Base-by-base conservation (phyloP, 1,284 basidiomycete genomes). In the Neolentinus lepideus region DNA sequence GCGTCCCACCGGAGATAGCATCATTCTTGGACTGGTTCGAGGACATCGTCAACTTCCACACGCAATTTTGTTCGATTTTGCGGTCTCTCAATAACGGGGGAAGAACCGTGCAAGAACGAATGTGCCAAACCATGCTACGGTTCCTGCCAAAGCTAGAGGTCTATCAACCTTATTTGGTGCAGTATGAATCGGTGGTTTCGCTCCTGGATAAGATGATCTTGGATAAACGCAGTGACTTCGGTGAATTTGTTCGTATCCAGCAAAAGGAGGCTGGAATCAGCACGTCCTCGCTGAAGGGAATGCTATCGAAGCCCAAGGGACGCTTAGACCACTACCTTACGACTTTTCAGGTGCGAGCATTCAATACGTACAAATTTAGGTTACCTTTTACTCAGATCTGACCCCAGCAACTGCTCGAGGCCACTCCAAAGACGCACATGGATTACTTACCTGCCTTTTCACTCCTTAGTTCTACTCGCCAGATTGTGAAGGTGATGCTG, bases 11-110 rank as follows among this genome's bases (percentile, higher is more conserved):
- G 0, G 78, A 82, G 29, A 75, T 92, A 8, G 77, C 84, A 3
- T 78, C 83, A 16, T 74, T 94, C 26, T 84, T 95, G 59, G 91
- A 93, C 66, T 90, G 88, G 82, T 72, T 94, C 51, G 91, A 94
- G 62, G 88, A 90, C 60, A 90, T 96, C 58, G 74, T 86, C 12
- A 83, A 86, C 57, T 72, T 93, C 1, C 93, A 96, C 61, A 69
- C 74, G 1, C 78, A 84, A 57, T 73, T 94, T 24, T 74, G 77
- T 3, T 71, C 76, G 1, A 69, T 78, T 0, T 68, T 92, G 53
- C 72, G 78, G 24, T 64, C 72, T 3, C 69, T 75, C 35, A 74
- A 74, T 53, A 66, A 56, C 64, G 69, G 53, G 72, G 82, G 59
- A 67, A 72, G 50, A 72, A 78, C 1, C 67, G 81, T 14, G 72